Conservation (phyloP, 2,329 filamentous ascomycete genomes). For the Alternaria panax region DNA sequence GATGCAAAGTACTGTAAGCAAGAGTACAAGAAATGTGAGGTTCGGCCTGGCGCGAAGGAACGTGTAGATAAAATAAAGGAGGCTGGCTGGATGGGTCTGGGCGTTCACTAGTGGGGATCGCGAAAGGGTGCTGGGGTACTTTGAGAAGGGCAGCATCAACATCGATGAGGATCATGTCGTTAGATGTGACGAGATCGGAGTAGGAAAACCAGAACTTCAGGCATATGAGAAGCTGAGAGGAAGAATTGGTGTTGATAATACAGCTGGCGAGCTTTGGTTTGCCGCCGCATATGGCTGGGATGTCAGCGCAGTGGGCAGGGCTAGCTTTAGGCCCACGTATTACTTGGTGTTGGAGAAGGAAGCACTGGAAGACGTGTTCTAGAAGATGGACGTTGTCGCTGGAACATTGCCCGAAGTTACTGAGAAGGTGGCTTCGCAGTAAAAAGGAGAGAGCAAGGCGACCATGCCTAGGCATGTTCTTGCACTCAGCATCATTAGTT, state of each 20-base stretch:
- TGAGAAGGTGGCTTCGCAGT: not conserved
- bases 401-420: conserved; percentile 60
- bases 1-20: conserved; percentile 53
- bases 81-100: conserved; percentile 61
- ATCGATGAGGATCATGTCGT: conserved; percentile 62
- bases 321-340: conserved; percentile 63
- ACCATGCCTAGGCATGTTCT: too few species aligned
- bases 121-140: conserved; percentile 61
- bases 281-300: conserved; percentile 69
- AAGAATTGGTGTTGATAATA: conserved; percentile 47
- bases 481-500: too few species aligned
- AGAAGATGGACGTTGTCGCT: conserved; percentile 60
- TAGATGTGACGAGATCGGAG: conserved; percentile 58
- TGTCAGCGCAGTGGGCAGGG: conserved; percentile 59
- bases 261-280: conserved; percentile 59
- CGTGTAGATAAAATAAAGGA: conserved; percentile 54
- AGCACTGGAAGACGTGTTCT: conserved; percentile 59
- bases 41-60: conserved; percentile 53
- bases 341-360: conserved; percentile 63
- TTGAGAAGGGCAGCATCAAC: conserved; percentile 57
- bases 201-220: conserved; percentile 60
- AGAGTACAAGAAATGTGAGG: conserved; percentile 44
- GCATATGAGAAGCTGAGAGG: conserved; percentile 57
- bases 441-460: not conserved
- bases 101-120: conserved; percentile 62